Percentiles rank a stretch among this genome's conserved stretches.
These are phyloP conservation scores for Starmerella bacillaris DNA, from an alignment of 805 yeast species.

Conservation along the genomic window DNA sequence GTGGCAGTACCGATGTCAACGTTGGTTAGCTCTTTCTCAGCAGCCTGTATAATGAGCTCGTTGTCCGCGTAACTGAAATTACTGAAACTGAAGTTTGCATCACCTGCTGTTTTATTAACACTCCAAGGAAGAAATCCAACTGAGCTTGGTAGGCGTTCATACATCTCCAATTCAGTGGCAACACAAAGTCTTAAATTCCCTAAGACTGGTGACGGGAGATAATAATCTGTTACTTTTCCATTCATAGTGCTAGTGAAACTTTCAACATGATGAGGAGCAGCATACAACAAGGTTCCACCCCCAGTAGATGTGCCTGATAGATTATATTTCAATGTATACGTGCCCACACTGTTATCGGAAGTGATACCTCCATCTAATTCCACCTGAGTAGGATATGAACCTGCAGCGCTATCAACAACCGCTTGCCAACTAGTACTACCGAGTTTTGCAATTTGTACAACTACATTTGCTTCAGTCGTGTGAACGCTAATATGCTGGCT, in stretches of 20 bases:
- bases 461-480: slow-evolving; percentile 18
- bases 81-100: slow-evolving; percentile 26
- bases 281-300: slow-evolving; percentile 33
- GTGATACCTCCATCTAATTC: slow-evolving; percentile 31
- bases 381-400: slow-evolving; percentile 41
- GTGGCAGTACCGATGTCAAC: slow-evolving; percentile 36
- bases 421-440: slow-evolving; percentile 23
- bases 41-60: slow-evolving; percentile 29
- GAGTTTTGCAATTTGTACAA: slow-evolving; percentile 24
- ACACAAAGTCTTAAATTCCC: slow-evolving; percentile 27
- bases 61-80: slow-evolving; percentile 25
- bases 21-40: slow-evolving; percentile 32
- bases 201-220: slow-evolving; percentile 33
- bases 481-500: slow-evolving; percentile 34
- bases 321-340: slow-evolving; percentile 32
- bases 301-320: slow-evolving; percentile 35
- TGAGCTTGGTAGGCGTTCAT: slow-evolving; percentile 27
- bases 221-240: slow-evolving; percentile 20
- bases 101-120: slow-evolving; percentile 19
- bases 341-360: slow-evolving; percentile 25
- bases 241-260: slow-evolving; percentile 27
- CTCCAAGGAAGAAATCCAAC: slow-evolving; percentile 44
- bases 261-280: slow-evolving; percentile 48
- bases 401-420: slow-evolving; percentile 48
- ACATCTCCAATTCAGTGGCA: slow-evolving; percentile 21